A percentile compares a stretch with the other conserved stretches of the same genome.
phyloP scores from a whole-genome alignment of 192 early-diverging fungal genomes.

The Linnemannia zychae region DNA sequence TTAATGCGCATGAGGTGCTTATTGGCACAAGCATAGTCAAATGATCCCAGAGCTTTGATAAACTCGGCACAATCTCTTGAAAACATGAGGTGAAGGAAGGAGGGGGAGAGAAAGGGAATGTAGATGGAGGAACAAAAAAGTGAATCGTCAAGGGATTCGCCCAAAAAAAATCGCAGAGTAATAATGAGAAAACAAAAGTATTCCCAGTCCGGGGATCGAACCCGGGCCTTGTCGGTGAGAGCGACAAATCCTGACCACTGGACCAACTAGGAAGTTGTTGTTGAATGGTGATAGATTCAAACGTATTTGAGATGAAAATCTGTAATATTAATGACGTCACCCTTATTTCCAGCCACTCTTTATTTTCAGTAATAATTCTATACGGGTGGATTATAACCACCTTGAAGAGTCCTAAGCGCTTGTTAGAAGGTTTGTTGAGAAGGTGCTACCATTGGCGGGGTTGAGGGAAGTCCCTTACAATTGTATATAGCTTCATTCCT shows the following conservation, averaged over 20 bases:
- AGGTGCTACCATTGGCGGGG: too few relatives aligned
- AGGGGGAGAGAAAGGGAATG: too few relatives aligned
- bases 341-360: too few relatives aligned
- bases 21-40: constrained; percentile 63
- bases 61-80: constrained; percentile 45
- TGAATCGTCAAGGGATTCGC: not conserved
- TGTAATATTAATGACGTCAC: too few relatives aligned
- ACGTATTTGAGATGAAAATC: too few relatives aligned
- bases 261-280: constrained; percentile 52
- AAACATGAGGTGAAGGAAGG: constrained; percentile 30
- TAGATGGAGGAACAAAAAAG: not conserved
- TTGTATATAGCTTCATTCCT: too few relatives aligned
- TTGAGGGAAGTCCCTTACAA: too few relatives aligned
- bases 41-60: constrained; percentile 61
- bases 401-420: too few relatives aligned
- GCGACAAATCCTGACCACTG: constrained; percentile 60
- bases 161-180: not conserved
- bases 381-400: too few relatives aligned
- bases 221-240: constrained; percentile 61
- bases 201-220: constrained; percentile 62
- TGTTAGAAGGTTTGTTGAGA: not conserved
- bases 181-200: not conserved
- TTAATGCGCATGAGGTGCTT: constrained; percentile 58
- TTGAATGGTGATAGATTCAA: not conserved
- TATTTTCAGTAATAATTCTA: too few relatives aligned